A percentile compares a stretch with the other conserved stretches of the same genome.
Evolutionary conservation across 208 protist genomes (phyloP).

Genomic region (Acanthamoeba divionensis): DNA sequence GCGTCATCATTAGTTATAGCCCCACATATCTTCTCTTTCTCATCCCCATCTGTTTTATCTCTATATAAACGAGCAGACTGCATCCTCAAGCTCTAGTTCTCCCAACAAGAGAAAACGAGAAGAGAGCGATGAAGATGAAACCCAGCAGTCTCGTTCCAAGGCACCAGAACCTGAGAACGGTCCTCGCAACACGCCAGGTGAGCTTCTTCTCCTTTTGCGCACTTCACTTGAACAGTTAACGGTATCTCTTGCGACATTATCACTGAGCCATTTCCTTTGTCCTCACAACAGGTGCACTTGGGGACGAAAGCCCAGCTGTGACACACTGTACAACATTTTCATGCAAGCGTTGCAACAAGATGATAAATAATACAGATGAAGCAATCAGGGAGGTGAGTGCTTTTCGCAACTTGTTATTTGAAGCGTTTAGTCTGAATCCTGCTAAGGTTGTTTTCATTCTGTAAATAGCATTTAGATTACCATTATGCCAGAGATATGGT

Average conservation of each 20-base stretch:
- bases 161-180: too few relatives aligned
- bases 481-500: conserved; percentile 37
- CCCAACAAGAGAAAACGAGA: neutral
- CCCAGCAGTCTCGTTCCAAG: too few relatives aligned
- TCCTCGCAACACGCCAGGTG: neutral
- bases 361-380: neutral
- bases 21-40: neutral
- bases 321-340: neutral
- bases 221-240: neutral
- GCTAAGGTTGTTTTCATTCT: too few relatives aligned
- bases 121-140: neutral
- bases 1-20: neutral
- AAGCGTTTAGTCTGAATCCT: too few relatives aligned
- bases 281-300: neutral
- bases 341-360: conserved; percentile 29
- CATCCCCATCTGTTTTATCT: neutral
- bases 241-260: too few relatives aligned
- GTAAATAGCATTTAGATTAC: conserved; percentile 38
- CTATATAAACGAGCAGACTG: neutral
- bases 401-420: too few relatives aligned
- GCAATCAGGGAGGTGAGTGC: neutral
- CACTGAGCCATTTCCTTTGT: too few relatives aligned
- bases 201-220: neutral
- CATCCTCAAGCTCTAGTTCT: neutral
- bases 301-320: neutral